Evolutionary conservation across 1,139 yeast species (phyloP).

Genomic region (Magnusiomyces suaveolens): DNA sequence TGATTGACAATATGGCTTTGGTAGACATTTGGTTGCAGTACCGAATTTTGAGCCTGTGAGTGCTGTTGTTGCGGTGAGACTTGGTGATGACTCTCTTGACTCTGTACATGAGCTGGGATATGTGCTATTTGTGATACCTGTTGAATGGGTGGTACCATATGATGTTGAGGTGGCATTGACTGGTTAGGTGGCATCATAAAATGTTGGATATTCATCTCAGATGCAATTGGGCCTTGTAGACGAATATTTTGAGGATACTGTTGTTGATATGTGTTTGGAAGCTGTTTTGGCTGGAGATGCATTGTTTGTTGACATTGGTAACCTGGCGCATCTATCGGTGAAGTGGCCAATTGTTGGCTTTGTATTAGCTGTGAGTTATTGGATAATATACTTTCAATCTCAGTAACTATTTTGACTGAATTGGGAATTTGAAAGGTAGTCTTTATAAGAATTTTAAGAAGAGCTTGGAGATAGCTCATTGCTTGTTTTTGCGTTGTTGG

Average conservation of each 20-base stretch:
- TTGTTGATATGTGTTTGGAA: neutral
- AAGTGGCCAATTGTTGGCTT: neutral
- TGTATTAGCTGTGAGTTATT: neutral
- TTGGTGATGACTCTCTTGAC: neutral
- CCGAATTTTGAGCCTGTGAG: neutral
- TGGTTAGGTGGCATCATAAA: neutral
- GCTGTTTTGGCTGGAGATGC: neutral
- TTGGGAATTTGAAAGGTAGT: conserved; percentile 2
- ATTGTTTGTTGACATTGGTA: neutral
- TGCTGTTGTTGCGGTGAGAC: neutral
- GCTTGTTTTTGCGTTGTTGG: neutral
- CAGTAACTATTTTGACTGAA: neutral
- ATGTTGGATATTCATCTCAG: neutral
- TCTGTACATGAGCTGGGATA: neutral
- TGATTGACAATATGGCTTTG: neutral
- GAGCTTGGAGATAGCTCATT: neutral
- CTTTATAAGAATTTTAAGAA: neutral
- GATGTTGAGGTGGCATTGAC: neutral
- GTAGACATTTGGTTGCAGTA: neutral
- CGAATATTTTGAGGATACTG: neutral
- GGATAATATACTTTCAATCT: neutral
- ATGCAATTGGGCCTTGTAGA: neutral
- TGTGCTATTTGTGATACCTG: neutral
- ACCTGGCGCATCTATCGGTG: neutral
- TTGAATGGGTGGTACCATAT: neutral